These are phyloP conservation scores for Vicia faba DNA, from an alignment of 306 rosid species.

Conservation along the genomic window DNA sequence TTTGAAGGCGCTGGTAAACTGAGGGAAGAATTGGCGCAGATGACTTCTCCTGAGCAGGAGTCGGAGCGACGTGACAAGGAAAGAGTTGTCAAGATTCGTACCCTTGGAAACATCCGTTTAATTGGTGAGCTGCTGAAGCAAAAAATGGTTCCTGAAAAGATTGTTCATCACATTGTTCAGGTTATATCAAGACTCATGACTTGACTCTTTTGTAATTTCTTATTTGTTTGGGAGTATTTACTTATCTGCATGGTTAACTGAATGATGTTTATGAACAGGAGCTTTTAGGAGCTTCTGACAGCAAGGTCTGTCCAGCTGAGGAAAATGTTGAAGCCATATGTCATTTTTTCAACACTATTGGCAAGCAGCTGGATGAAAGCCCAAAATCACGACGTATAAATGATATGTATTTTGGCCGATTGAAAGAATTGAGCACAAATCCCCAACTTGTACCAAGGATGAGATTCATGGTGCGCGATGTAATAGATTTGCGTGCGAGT, in stretches of 20 bases:
- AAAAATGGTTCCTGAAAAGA: conserved; percentile 95
- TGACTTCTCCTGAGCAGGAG: conserved; percentile 93
- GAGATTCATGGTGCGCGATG: conserved; percentile 88
- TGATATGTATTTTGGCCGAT: conserved; percentile 66
- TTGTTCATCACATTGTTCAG: conserved; percentile 97
- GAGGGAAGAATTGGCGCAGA: conserved; percentile 78
- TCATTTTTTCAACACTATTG: conserved; percentile 91
- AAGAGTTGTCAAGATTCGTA: conserved; percentile 77
- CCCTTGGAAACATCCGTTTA: conserved; percentile 92
- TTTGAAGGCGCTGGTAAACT: conserved; percentile 89
- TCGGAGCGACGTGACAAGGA: conserved; percentile 84
- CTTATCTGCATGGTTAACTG: conserved; percentile 29
- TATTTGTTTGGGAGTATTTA: conserved; percentile 27
- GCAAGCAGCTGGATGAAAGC: conserved; percentile 92
- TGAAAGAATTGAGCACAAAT: conserved; percentile 73
- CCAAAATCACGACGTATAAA: conserved; percentile 78
- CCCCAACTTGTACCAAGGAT: conserved; percentile 79
- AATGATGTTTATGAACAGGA: conserved; percentile 56
- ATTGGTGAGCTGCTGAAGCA: conserved; percentile 99
- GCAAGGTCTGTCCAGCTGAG: conserved; percentile 85
- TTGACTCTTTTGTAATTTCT: conserved; percentile 26
- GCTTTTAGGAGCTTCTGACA: conserved; percentile 77
- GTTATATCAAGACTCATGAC: conserved; percentile 46
- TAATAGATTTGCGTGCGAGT: conserved; percentile 80
- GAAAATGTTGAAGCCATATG: conserved; percentile 98